Evolutionary conservation across 179 eudicot species (phyloP), one percentile per base, ranked within the genome.

Genomic region (Actinidia chinensis): DNA sequence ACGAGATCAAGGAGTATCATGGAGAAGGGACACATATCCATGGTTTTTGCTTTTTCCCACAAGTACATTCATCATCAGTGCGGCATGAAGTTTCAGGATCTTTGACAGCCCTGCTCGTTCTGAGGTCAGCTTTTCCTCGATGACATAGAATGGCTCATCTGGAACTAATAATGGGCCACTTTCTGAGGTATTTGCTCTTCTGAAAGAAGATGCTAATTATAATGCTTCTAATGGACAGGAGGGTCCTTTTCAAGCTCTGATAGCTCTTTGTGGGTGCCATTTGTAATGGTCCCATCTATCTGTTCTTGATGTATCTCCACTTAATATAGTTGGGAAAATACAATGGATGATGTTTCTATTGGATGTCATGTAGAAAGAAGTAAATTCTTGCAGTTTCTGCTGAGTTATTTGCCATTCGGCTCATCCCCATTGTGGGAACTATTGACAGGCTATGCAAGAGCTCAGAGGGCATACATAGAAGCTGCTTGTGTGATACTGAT

Each of bases 251-350:
- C 88, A 73, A 78, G 61, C 60, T 54, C 76, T 65, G 86, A 86
- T 85, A 83, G 79, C 42, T 72, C 85, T 73, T 78, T 84, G 60
- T 87, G 90, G 91, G 68, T 87, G 76, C 95, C 95, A 40, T 84
- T 76, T 82, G 84, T 86, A 40, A 74, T 84, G 90, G 89, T 81
- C 88, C 92, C 25, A 85, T 88, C 73, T 81, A 67, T 95, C 99
- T 61, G 86, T 93, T 83, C 79, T 90, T 74, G 97, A 95, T 86
- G 96, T 94, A 64, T 91, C 95, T 84, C 97, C 97, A 23, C 91
- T 95, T 69, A 85, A 78, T 79, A 80, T 92, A 76, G 92, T 83
- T 86, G 90, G 87, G 83, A 89, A 82, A n/a, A 71, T 95, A 86
- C 73, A n/a, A 80, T 94, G 44, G 93, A 89, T 66, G 99, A 92